Percentiles rank a stretch among this genome's conserved stretches.
phyloP scores from a whole-genome alignment of 2,329 filamentous ascomycete genomes.

The Phyllosticta capitalensis region DNA sequence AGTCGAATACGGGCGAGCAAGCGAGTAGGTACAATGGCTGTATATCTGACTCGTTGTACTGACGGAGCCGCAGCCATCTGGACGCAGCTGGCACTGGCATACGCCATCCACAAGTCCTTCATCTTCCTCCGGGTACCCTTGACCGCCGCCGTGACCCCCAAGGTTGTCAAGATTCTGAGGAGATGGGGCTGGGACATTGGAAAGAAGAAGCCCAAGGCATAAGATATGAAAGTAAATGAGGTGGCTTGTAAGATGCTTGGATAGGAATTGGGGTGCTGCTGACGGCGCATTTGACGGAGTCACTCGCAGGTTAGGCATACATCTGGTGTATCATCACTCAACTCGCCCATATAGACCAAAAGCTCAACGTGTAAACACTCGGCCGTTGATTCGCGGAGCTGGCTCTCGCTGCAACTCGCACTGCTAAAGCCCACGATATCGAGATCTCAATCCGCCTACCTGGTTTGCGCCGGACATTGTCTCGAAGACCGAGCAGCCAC shows the following conservation, averaged over 20 bases:
- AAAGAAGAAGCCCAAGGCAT: constrained; percentile 48
- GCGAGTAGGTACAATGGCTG: constrained; percentile 54
- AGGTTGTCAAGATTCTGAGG: constrained; percentile 81
- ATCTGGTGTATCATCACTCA: background rate
- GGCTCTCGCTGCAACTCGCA: background rate
- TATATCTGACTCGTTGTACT: background rate
- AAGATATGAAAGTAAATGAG: background rate
- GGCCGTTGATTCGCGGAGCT: background rate
- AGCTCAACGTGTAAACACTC: background rate
- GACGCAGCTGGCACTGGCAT: constrained; percentile 87
- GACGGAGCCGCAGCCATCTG: constrained; percentile 44
- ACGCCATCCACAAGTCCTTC: constrained; percentile 95
- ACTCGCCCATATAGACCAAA: background rate
- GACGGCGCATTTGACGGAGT: background rate
- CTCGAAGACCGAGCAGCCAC: background rate
- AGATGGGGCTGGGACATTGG: constrained; percentile 94
- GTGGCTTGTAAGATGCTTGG: background rate
- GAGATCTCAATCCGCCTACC: background rate
- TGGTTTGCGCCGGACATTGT: background rate
- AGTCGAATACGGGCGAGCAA: constrained; percentile 53
- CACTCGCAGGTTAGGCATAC: background rate
- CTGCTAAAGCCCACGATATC: background rate
- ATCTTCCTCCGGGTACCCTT: constrained; percentile 93
- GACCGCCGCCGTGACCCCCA: constrained; percentile 82
- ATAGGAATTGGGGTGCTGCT: background rate